These are phyloP conservation scores for Anisogramma anomala DNA, from an alignment of 2,329 filamentous ascomycete species.

Conservation along the genomic window DNA sequence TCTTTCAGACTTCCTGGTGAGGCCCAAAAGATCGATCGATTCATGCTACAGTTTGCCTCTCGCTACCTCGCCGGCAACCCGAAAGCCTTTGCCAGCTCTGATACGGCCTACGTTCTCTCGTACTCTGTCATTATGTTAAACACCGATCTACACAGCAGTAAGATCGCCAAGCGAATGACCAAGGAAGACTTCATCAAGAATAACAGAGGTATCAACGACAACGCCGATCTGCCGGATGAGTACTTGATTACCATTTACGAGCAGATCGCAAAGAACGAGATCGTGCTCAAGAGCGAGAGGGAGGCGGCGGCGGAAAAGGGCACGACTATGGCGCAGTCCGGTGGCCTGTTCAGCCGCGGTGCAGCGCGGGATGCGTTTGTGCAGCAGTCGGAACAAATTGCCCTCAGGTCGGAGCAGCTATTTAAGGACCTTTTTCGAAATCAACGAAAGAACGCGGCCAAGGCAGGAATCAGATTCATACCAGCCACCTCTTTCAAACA, in stretches of 20 bases:
- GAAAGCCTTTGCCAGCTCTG: conserved; percentile 94
- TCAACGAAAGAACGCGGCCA: conserved; percentile 68
- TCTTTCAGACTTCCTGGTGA: conserved; percentile 91
- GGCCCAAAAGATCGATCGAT: conserved; percentile 96
- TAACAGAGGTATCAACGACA: conserved; percentile 96
- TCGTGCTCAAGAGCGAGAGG: conserved; percentile 85
- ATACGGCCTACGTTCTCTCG: conserved; percentile 89
- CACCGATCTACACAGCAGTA: conserved; percentile 85
- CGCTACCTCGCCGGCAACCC: conserved; percentile 91
- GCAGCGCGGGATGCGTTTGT: conserved; percentile 85
- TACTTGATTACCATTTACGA: conserved; percentile 85
- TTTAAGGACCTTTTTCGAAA: conserved; percentile 90
- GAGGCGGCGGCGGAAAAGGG: conserved; percentile 78
- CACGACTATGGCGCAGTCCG: conserved; percentile 44
- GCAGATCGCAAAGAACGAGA: conserved; percentile 83
- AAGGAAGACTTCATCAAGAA: conserved; percentile 99
- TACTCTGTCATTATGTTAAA: conserved; percentile 98
- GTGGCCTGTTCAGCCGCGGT: conserved; percentile 75
- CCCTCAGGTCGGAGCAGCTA: conserved; percentile 60
- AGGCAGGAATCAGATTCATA: conserved; percentile 64
- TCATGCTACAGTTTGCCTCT: conserved; percentile 98
- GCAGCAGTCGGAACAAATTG: conserved; percentile 90
- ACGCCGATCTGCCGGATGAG: conserved; percentile 81
- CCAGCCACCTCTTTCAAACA: conserved; percentile 89
- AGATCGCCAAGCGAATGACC: conserved; percentile 77